Evolutionary conservation across 2,329 filamentous ascomycete species (phyloP).

Genomic region (Calonectria crousiana): DNA sequence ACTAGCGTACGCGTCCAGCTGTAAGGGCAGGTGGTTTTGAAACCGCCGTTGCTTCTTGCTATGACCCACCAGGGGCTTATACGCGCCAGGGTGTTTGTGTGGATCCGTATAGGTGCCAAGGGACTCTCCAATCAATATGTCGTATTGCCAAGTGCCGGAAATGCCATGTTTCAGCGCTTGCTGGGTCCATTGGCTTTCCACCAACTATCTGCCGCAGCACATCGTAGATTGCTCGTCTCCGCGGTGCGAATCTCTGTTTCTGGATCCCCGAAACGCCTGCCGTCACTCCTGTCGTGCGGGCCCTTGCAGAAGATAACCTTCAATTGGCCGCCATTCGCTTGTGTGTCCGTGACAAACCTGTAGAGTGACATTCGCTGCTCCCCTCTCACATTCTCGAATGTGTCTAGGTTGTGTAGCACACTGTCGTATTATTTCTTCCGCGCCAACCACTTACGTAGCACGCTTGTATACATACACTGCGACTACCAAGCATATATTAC

Average conservation of each 20-base stretch:
- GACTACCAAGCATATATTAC: slow-evolving; percentile 4
- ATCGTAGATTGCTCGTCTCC: slow-evolving; percentile 9
- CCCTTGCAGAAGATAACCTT: neutral
- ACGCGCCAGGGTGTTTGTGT: slow-evolving; percentile 4
- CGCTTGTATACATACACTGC: neutral
- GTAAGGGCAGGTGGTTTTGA: slow-evolving; percentile 38
- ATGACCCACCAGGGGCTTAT: neutral
- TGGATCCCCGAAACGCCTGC: slow-evolving; percentile 24
- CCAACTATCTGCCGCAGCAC: slow-evolving; percentile 15
- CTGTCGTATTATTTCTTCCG: slow-evolving; percentile 8
- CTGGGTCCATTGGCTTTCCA: slow-evolving; percentile 14
- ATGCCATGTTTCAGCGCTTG: slow-evolving; percentile 25
- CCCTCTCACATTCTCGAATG: slow-evolving; percentile 1
- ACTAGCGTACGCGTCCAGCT: slow-evolving; percentile 32
- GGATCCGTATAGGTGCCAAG: neutral
- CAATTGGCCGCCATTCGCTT: slow-evolving; percentile 5
- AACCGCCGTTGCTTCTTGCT: slow-evolving; percentile 38
- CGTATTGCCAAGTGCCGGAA: slow-evolving; percentile 9
- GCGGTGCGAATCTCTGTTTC: slow-evolving; percentile 23
- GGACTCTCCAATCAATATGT: slow-evolving; percentile 19
- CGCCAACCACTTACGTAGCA: neutral
- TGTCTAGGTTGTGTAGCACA: neutral
- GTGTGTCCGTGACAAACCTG: neutral
- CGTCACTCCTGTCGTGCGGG: neutral
- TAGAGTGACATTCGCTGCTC: neutral